phyloP scores from a whole-genome alignment of 164 flowering plant genomes.

The Liquidambar formosana region DNA sequence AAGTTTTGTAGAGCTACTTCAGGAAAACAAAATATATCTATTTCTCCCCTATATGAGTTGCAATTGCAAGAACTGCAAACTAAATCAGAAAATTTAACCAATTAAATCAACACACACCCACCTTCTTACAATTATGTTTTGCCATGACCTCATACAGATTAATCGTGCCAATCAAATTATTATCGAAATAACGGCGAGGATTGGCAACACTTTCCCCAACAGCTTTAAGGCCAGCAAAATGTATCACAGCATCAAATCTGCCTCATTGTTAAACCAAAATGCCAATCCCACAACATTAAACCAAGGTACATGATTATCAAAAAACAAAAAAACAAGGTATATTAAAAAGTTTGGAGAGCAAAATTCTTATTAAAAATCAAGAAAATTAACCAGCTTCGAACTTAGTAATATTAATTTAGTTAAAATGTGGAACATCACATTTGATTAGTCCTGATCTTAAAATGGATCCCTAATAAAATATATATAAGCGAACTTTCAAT shows the following conservation, averaged over 20 bases:
- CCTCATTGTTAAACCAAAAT: conserved; percentile 8
- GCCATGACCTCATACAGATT: conserved; percentile 75
- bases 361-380: neutral
- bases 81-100: neutral
- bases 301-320: neutral
- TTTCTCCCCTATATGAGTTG: neutral
- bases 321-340: too few species aligned
- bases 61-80: neutral
- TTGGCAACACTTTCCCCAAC: conserved; percentile 90
- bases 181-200: conserved; percentile 74
- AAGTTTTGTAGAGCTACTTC: neutral
- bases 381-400: neutral
- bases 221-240: conserved; percentile 96
- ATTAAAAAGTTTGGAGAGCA: too few species aligned
- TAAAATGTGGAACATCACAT: neutral
- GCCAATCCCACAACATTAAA: neutral
- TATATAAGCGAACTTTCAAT: too few species aligned
- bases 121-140: conserved; percentile 87
- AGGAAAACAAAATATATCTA: neutral
- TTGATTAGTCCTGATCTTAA: too few species aligned
- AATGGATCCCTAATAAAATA: too few species aligned
- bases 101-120: conserved; percentile 13
- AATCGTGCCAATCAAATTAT: conserved; percentile 86
- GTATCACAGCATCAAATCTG: conserved; percentile 95
- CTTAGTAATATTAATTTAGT: too few species aligned